Evolutionary conservation across 2,329 filamentous ascomycete genomes (phyloP), one percentile per base, ranked within the genome.

Genomic region (Chaetomiaceae sp.): DNA sequence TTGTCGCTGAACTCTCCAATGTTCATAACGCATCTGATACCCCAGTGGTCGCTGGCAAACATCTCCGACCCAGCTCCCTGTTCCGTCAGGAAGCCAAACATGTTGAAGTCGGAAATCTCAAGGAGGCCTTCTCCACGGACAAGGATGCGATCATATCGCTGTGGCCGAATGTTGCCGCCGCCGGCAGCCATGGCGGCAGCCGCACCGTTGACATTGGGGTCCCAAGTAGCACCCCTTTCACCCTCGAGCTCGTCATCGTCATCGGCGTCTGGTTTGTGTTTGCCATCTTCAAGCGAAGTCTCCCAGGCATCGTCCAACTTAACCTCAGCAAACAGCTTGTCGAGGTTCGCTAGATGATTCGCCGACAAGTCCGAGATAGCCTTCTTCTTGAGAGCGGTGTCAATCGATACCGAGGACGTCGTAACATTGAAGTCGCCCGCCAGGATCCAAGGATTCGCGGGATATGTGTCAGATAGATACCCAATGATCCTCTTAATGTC

Each of bases 371-470:
- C 42, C 0, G 80, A 79, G n/a, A 87, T 77, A 5, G 71, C 66
- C n/a, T 76, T 75, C 48, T 71, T 75, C 51, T 74, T 72, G 1
- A 79, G 58, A 0, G 82, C 80, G 4, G 71, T 67, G 10, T 77
- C 69, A 30, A 86, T 76, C 0, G 81, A 80, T 48, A 73, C 72
- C 1, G 71, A 67, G 1, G 84, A 87, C 0, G 82, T 84, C 6
- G 77, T 71, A 21, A 86, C 69, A 59, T 87, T 87, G 64, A 86
- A 83, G 62, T 86, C 82, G 3, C 84, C 84, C 0, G 79, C 78
- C 18, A 87, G 60, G 4, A 86, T 69, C 71, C 77, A 81, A 4
- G 79, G 73, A 33, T 75, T 72, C 0, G 65, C 50, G 1, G 67
- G 57, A 42, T 80, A 76, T 0, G 66, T 59, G 1, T 56, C 59